These are phyloP conservation scores for Penicillium bovifimosum DNA, from an alignment of 495 filamentous ascomycete species.

Conservation along the genomic window DNA sequence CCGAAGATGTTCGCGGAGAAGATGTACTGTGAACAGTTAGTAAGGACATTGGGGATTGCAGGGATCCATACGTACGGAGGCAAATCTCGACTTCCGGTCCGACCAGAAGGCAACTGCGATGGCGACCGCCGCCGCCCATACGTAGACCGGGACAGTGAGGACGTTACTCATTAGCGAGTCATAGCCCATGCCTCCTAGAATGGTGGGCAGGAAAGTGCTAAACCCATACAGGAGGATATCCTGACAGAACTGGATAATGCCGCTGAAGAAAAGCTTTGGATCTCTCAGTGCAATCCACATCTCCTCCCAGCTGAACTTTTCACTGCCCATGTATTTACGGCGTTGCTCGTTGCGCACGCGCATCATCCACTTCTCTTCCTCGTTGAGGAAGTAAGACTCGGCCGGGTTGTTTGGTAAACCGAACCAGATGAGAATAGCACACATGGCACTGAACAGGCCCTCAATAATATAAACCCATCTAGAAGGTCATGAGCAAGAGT, in stretches of 20 bases:
- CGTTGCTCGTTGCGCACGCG: slow-evolving; percentile 38
- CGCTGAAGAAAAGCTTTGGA: slow-evolving; percentile 39
- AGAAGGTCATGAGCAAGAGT: background rate
- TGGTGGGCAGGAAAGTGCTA: slow-evolving; percentile 54
- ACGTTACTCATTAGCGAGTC: slow-evolving; percentile 42
- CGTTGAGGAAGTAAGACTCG: slow-evolving; percentile 46
- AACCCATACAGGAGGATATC: slow-evolving; percentile 56
- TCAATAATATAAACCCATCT: slow-evolving; percentile 53
- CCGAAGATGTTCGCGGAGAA: slow-evolving; percentile 41
- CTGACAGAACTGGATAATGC: slow-evolving; percentile 46
- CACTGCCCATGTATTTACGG: slow-evolving; percentile 42
- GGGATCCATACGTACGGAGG: slow-evolving; percentile 17
- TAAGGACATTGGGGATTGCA: background rate
- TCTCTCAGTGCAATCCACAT: slow-evolving; percentile 39
- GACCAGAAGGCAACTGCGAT: slow-evolving; percentile 38
- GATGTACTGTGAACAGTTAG: slow-evolving; percentile 26
- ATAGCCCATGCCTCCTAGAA: slow-evolving; percentile 49
- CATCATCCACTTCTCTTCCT: slow-evolving; percentile 49
- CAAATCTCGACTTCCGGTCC: slow-evolving; percentile 37
- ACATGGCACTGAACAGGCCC: slow-evolving; percentile 45
- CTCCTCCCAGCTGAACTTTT: slow-evolving; percentile 48
- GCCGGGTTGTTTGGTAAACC: slow-evolving; percentile 53
- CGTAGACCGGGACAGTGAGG: slow-evolving; percentile 42
- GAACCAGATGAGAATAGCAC: slow-evolving; percentile 48
- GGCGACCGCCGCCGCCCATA: slow-evolving; percentile 38